Evolutionary conservation across 148 eudicot genomes (phyloP).

Genomic region (Cornus controversa): DNA sequence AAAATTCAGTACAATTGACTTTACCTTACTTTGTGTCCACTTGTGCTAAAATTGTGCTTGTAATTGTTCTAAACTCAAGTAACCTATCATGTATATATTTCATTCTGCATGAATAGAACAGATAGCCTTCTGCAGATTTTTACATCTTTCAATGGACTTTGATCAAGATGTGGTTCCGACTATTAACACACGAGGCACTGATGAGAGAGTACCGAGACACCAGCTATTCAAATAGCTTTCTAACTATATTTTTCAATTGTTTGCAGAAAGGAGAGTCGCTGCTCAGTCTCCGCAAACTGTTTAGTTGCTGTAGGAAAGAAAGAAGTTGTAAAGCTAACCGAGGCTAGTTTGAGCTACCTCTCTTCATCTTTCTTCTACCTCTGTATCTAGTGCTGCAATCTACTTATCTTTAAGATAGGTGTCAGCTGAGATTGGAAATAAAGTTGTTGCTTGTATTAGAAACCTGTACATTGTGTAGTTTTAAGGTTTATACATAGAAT

Average conservation of each 20-base stretch:
- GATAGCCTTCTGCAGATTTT: no score
- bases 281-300: constrained; percentile 47
- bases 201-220: no score
- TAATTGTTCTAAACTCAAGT: no score
- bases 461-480: constrained; percentile 78
- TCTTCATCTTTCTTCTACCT: constrained; percentile 20
- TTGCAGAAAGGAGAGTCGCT: constrained; percentile 67
- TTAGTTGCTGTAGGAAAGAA: constrained; percentile 34
- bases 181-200: no score
- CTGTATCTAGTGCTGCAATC: constrained; percentile 9
- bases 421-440: constrained; percentile 52
- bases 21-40: no score
- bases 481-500: constrained; percentile 55
- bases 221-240: not conserved
- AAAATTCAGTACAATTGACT: no score
- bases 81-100: no score
- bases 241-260: not conserved
- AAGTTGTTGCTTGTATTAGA: constrained; percentile 56
- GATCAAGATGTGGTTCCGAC: no score
- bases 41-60: no score
- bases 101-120: no score
- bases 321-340: constrained; percentile 73
- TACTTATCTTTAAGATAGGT: not conserved
- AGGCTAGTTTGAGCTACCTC: constrained; percentile 48
- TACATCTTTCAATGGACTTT: not conserved